These are phyloP conservation scores for Fusarium globosum DNA, from an alignment of 2,329 filamentous ascomycete species.

Conservation along the genomic window DNA sequence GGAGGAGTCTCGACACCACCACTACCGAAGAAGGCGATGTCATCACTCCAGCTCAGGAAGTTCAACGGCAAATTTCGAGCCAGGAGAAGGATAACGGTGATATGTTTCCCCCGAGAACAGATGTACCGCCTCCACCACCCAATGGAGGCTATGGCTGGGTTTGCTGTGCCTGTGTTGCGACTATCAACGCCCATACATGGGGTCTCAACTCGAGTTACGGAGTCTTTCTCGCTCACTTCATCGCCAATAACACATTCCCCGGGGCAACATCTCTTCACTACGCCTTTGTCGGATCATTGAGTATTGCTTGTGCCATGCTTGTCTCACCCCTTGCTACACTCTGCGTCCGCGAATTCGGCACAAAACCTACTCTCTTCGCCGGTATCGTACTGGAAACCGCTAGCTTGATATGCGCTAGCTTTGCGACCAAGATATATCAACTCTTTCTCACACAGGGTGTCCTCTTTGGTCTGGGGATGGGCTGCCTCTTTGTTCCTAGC, in stretches of 20 bases:
- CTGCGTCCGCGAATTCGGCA: constrained; percentile 70
- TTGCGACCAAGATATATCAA: constrained; percentile 77
- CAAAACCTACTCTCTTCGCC: constrained; percentile 70
- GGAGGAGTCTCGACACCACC: constrained; percentile 33
- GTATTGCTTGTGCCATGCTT: constrained; percentile 64
- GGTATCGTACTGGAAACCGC: constrained; percentile 72
- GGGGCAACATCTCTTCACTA: constrained; percentile 73
- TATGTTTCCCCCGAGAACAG: constrained; percentile 19
- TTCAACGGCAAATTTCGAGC: constrained; percentile 1
- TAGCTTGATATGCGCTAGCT: constrained; percentile 76
- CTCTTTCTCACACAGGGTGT: constrained; percentile 80
- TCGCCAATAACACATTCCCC: constrained; percentile 69
- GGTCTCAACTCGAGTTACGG: constrained; percentile 69
- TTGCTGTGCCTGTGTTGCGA: constrained; percentile 51
- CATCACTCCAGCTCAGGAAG: constrained; percentile 29
- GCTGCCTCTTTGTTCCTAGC: constrained; percentile 77
- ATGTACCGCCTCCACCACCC: constrained; percentile 55
- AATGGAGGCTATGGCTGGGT: constrained; percentile 70
- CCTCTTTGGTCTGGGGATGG: constrained; percentile 82
- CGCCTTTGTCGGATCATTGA: constrained; percentile 75
- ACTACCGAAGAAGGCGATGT: constrained; percentile 39
- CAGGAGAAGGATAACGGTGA: constrained; percentile 22
- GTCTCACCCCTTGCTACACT: constrained; percentile 75
- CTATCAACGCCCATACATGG: constrained; percentile 79
- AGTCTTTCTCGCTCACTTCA: constrained; percentile 68